Evolutionary conservation across 148 eudicot species (phyloP), one percentile per base, ranked within the genome.

Genomic region (Rhododendron molle): DNA sequence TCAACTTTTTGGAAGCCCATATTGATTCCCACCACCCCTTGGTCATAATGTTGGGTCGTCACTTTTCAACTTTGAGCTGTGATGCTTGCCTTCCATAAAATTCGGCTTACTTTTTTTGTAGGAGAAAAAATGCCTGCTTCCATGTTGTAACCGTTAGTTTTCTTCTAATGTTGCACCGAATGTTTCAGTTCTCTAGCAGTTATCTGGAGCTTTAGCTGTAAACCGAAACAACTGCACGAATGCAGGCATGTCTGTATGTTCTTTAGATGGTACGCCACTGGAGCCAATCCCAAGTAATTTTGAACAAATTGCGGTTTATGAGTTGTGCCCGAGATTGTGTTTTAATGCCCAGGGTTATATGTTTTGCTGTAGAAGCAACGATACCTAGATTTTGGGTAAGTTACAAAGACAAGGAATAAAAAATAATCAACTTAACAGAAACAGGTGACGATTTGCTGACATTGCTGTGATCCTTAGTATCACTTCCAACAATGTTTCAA

Each of bases 1-100:
- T 36, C 87, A 86, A 52, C 87, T 52, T 43, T 82, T 76, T 78
- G 82, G 86, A 83, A 87, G 89, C 47, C 76, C 85, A 13, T 89
- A 89, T 78, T 82, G 86, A 90, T 43, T 18, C 32, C 76, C 46
- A 26, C n/a, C 83, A 32, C 49, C 76, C 23, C 74, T 54, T 18
- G 3, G 18, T 86, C 47, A n/a, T 26, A 40, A 13, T 43, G 47
- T 15, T 32, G 26, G 30, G 84, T 82, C 26, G 11, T 58, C 46
- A 3, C 3, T 10, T 81, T 4, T 54, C n/a, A 18, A 54, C 43
- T 81, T 81, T 40, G 43, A 9, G 73, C 30, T 9, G 47, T 11
- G 15, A 36, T 12, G 21, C 72, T 4, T 60, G 74, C 74, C 13
- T 44, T 69, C 4, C 62, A 82, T 82, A 15, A 30, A 40, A 14